Conservation (phyloP, 768 basidiomycete genomes). For the Lactifluus volemus region DNA sequence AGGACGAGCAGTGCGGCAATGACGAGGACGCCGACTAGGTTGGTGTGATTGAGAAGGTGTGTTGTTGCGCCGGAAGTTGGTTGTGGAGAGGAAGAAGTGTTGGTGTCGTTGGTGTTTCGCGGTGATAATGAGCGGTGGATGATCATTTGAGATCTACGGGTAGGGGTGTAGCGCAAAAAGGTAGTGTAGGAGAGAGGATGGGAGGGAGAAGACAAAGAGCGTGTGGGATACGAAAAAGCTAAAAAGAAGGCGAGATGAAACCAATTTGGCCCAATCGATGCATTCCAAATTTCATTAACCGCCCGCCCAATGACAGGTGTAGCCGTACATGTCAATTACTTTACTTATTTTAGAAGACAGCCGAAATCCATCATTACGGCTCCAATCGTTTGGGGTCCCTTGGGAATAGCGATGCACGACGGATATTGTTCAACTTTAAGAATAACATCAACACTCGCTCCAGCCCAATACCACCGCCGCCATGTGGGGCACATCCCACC, state of each 20-base stretch:
- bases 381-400: constrained; percentile 93
- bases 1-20: constrained; percentile 17
- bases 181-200: background rate
- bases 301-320: no score
- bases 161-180: background rate
- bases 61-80: background rate
- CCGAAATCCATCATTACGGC: constrained; percentile 48
- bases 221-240: background rate
- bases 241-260: background rate
- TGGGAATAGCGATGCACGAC: constrained; percentile 89
- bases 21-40: constrained; percentile 24
- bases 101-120: background rate
- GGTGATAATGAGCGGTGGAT: background rate
- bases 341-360: background rate
- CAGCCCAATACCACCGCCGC: constrained; percentile 91
- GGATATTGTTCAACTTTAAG: constrained; percentile 93
- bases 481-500: constrained; percentile 92
- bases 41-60: constrained; percentile 16
- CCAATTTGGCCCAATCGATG: background rate
- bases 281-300: constrained; percentile 4
- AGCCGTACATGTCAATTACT: background rate
- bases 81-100: background rate
- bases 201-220: background rate
- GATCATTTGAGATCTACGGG: background rate
- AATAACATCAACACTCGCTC: constrained; percentile 97